These are phyloP conservation scores for Aphanomyces euteiches DNA, from an alignment of 352 stramenopile genomes.

Conservation along the genomic window DNA sequence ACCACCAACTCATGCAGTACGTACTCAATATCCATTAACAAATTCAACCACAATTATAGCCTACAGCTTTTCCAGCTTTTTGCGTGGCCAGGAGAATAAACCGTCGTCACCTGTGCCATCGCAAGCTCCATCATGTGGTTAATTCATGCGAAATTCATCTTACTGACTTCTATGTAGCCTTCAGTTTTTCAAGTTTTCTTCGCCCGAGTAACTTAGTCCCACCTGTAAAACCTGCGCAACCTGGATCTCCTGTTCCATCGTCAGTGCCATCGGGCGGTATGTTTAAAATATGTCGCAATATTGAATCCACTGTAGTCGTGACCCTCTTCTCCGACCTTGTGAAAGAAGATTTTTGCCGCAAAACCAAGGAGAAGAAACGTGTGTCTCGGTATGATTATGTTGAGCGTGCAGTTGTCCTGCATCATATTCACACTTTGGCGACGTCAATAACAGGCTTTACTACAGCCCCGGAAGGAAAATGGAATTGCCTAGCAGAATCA, in stretches of 20 bases:
- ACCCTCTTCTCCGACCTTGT: conserved; percentile 29
- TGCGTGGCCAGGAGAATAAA: neutral
- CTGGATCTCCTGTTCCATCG: conserved; percentile 18
- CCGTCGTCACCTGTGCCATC: conserved; percentile 26
- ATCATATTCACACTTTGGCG: conserved; percentile 12
- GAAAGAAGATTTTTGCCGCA: conserved; percentile 12
- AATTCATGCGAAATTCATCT: neutral
- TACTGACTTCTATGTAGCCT: conserved; percentile 13
- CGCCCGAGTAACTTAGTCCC: neutral
- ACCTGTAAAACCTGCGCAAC: neutral
- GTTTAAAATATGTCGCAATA: neutral
- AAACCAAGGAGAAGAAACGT: conserved; percentile 22
- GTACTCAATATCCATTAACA: neutral
- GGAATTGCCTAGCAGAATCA: conserved; percentile 16
- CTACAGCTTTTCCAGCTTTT: conserved; percentile 25
- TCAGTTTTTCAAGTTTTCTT: conserved; percentile 31
- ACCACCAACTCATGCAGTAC: conserved; percentile 18
- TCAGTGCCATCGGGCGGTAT: conserved; percentile 27
- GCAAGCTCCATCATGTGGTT: neutral
- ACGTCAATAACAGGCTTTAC: conserved; percentile 5
- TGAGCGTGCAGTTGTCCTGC: conserved; percentile 12
- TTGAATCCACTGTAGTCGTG: neutral
- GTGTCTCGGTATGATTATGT: conserved; percentile 27
- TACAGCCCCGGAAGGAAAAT: neutral
- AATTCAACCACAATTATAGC: neutral